Evolutionary conservation across 2,329 filamentous ascomycete species (phyloP).

Genomic region (Nemania abortiva): DNA sequence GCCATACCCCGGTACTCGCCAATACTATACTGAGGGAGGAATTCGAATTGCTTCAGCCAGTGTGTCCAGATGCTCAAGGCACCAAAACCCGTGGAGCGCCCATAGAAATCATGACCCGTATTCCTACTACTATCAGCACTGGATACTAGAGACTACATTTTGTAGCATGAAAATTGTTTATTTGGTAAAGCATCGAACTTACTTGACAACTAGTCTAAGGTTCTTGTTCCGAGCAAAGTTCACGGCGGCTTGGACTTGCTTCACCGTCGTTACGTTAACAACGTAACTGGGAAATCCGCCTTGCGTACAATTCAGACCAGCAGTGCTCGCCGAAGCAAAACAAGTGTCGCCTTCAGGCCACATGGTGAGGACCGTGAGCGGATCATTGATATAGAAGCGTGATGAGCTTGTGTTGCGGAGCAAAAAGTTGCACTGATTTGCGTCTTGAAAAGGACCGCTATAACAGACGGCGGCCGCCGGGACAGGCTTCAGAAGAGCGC

Average conservation of each 20-base stretch:
- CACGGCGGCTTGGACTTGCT: slow-evolving; percentile 55
- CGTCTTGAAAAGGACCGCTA: slow-evolving; percentile 46
- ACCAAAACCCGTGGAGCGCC: slow-evolving; percentile 61
- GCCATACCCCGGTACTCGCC: slow-evolving; percentile 51
- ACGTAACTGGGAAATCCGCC: slow-evolving; percentile 56
- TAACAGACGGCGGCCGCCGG: slow-evolving; percentile 53
- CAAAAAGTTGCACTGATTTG: slow-evolving; percentile 49
- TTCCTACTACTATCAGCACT: slow-evolving; percentile 50
- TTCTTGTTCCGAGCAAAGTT: slow-evolving; percentile 58
- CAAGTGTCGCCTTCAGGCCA: slow-evolving; percentile 56
- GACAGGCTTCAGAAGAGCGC: slow-evolving; percentile 50
- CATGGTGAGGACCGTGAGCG: slow-evolving; percentile 49
- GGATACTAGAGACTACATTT: neutral
- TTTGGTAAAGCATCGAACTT: slow-evolving; percentile 23
- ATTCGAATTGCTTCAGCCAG: slow-evolving; percentile 58
- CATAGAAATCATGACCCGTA: slow-evolving; percentile 62
- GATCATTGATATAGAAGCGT: slow-evolving; percentile 51
- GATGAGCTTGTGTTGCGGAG: slow-evolving; percentile 47
- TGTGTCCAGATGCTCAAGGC: slow-evolving; percentile 64
- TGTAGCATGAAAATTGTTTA: too few relatives aligned
- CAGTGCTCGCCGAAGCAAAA: slow-evolving; percentile 44
- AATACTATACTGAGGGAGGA: slow-evolving; percentile 50
- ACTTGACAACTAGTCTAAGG: slow-evolving; percentile 56
- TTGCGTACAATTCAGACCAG: slow-evolving; percentile 50
- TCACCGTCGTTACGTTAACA: slow-evolving; percentile 54